These are phyloP conservation scores for Ulota crispa DNA, from an alignment of 225 moss, liverwort and hornwort species.

Conservation along the genomic window DNA sequence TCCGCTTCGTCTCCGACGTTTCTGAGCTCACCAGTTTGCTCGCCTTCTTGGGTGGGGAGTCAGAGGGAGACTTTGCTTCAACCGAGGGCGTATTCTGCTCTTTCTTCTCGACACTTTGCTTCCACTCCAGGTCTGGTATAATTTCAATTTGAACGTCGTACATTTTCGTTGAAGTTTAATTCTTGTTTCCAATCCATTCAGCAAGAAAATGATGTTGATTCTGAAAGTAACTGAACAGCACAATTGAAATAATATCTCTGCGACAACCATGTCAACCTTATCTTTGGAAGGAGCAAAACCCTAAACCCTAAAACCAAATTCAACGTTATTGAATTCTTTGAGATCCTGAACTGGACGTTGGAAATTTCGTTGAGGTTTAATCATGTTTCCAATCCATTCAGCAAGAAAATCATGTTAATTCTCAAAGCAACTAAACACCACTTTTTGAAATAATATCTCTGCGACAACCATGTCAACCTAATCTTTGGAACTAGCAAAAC, in stretches of 20 bases:
- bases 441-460: background rate
- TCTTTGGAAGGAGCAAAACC: background rate
- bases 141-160: background rate
- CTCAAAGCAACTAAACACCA: background rate
- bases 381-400: background rate
- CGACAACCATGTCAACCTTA: background rate
- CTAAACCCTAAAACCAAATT: background rate
- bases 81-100: slow-evolving; percentile 14
- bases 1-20: background rate
- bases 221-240: background rate
- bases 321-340: background rate
- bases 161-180: background rate
- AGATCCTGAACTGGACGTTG: background rate
- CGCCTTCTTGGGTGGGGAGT: background rate
- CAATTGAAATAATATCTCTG: background rate
- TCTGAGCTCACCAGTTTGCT: background rate
- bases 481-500: background rate
- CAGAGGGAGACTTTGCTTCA: slow-evolving; percentile 20
- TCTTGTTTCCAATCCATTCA: background rate
- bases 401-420: background rate
- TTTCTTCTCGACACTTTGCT: slow-evolving; percentile 28
- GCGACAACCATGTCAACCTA: background rate
- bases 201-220: background rate
- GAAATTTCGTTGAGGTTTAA: background rate
- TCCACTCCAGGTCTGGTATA: slow-evolving; percentile 32